These are phyloP conservation scores for Monosporascus cannonballus DNA, from an alignment of 2,329 filamentous ascomycete species.

Conservation along the genomic window DNA sequence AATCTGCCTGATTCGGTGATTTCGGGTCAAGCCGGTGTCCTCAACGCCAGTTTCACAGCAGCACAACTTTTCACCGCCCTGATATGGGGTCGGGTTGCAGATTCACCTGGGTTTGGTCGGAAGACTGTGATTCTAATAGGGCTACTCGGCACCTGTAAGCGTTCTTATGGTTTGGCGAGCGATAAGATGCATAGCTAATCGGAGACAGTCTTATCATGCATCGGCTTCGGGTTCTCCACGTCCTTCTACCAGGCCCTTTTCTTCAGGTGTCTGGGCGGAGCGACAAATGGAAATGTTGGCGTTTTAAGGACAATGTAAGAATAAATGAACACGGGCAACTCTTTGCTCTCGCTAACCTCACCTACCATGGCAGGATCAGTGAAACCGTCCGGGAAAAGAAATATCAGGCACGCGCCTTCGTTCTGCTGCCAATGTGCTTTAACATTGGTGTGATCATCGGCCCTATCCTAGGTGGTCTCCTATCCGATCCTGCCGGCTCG, in stretches of 20 bases:
- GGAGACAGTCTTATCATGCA: conserved; percentile 42
- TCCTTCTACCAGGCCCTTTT: conserved; percentile 55
- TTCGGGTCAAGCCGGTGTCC: conserved; percentile 67
- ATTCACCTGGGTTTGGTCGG: conserved; percentile 58
- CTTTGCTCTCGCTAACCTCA: background rate
- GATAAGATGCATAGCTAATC: conserved; percentile 3
- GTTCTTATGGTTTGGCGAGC: background rate
- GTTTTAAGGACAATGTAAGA: conserved; percentile 65
- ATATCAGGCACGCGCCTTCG: conserved; percentile 36
- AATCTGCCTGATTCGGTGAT: conserved; percentile 56
- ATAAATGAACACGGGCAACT: background rate
- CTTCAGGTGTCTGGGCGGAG: conserved; percentile 60
- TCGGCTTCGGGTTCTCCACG: conserved; percentile 66
- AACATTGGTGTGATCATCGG: conserved; percentile 60
- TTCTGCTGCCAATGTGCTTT: conserved; percentile 60
- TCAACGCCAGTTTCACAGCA: conserved; percentile 74
- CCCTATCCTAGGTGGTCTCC: conserved; percentile 42
- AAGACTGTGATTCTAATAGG: conserved; percentile 77
- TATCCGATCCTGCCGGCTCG: conserved; percentile 38
- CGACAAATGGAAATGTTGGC: conserved; percentile 67
- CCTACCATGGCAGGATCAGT: conserved; percentile 29
- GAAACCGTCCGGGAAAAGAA: conserved; percentile 38
- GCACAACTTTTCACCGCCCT: conserved; percentile 80
- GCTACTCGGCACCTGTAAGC: conserved; percentile 52
- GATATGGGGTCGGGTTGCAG: conserved; percentile 70